These are phyloP conservation scores for Yamadazyma taylorii DNA, from an alignment of 1,139 yeast species.

Conservation along the genomic window DNA sequence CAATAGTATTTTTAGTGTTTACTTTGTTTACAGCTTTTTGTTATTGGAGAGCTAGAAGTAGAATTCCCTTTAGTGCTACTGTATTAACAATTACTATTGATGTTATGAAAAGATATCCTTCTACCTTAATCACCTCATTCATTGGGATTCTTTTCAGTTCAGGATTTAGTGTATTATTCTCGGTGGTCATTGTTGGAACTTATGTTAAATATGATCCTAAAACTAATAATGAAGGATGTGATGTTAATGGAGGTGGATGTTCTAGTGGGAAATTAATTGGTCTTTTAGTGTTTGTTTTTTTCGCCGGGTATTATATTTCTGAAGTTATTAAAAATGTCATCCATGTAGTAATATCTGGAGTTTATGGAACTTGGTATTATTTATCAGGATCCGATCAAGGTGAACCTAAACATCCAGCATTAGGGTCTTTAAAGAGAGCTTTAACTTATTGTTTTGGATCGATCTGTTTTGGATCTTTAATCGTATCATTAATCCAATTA, in stretches of 20 bases:
- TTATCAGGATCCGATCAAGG: conserved; percentile 77
- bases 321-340: conserved; percentile 85
- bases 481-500: conserved; percentile 71
- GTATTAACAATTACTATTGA: conserved; percentile 72
- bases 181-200: conserved; percentile 68
- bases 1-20: conserved; percentile 68
- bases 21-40: conserved; percentile 65
- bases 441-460: conserved; percentile 89
- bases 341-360: conserved; percentile 81
- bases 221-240: conserved; percentile 35
- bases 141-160: conserved; percentile 67
- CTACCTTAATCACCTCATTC: conserved; percentile 62
- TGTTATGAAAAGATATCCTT: conserved; percentile 71
- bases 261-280: conserved; percentile 70
- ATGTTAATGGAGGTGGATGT: conserved; percentile 62
- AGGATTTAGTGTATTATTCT: conserved; percentile 63
- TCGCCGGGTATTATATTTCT: conserved; percentile 82
- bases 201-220: conserved; percentile 68
- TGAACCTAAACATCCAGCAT: conserved; percentile 76
- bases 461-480: conserved; percentile 81
- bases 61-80: conserved; percentile 75
- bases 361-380: conserved; percentile 91
- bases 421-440: conserved; percentile 80
- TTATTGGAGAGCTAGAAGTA: conserved; percentile 69
- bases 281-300: conserved; percentile 64